phyloP scores from a whole-genome alignment of 768 basidiomycete genomes.

The Podaxis sp. region DNA sequence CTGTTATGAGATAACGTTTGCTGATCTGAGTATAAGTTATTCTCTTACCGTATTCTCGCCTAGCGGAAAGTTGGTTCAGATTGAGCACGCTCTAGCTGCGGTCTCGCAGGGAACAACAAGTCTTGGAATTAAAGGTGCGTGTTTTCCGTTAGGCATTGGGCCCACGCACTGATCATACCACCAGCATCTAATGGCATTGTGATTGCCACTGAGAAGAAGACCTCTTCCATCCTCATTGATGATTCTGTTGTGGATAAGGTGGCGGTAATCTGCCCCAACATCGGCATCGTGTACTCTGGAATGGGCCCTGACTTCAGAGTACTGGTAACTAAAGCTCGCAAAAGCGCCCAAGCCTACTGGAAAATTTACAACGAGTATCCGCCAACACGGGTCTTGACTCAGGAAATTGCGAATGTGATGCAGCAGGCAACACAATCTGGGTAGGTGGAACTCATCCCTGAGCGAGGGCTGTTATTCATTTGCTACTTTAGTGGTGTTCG shows the following conservation, averaged over 20 bases:
- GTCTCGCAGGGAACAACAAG: conserved; percentile 95
- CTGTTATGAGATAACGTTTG: conserved; percentile 9
- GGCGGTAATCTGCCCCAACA: conserved; percentile 95
- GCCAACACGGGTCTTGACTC: conserved; percentile 91
- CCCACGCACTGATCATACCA: conserved; percentile 13
- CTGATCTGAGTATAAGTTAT: conserved; percentile 55
- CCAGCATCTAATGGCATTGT: conserved; percentile 98
- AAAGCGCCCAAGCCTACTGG: conserved; percentile 99
- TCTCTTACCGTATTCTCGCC: conserved; percentile 99
- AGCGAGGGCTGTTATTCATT: conserved; percentile 24
- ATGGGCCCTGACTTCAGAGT: conserved; percentile 99
- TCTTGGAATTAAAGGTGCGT: conserved; percentile 94
- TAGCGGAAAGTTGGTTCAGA: conserved; percentile 98
- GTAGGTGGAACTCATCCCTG: conserved; percentile 44
- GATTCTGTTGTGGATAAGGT: conserved; percentile 98
- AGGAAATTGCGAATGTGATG: conserved; percentile 98
- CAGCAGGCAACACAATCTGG: conserved; percentile 99
- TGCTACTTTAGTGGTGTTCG: conserved; percentile 79
- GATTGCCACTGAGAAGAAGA: conserved; percentile 99
- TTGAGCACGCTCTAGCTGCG: conserved; percentile 98
- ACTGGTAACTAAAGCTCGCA: conserved; percentile 89
- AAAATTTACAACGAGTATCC: conserved; percentile 99
- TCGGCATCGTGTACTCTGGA: conserved; percentile 98
- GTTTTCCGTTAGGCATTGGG: conserved; percentile 6
- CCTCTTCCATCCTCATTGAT: conserved; percentile 96